Conservation (phyloP, 1,139 yeast species). For the Zygosaccharomyces sapae region DNA sequence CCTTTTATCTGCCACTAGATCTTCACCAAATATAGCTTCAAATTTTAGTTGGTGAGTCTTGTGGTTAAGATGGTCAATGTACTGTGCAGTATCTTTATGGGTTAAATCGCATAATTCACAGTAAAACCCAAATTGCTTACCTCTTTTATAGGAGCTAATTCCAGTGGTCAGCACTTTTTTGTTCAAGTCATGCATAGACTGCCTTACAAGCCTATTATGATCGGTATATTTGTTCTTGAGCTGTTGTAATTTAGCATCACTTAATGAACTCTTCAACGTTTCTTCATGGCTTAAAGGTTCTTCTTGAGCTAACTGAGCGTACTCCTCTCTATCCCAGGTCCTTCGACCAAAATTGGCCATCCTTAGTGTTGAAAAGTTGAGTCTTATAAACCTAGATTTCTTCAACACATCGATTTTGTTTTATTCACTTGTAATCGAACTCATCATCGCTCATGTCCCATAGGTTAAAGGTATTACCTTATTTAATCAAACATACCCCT, state of each 20-base stretch:
- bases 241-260: conserved; percentile 17
- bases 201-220: conserved; percentile 28
- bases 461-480: conserved; percentile 30
- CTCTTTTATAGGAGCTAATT: conserved; percentile 43
- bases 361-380: neutral
- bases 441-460: conserved; percentile 21
- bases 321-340: conserved; percentile 67
- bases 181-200: conserved; percentile 43
- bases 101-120: conserved; percentile 78
- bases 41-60: conserved; percentile 49
- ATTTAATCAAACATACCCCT: conserved; percentile 32
- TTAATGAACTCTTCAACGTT: conserved; percentile 14
- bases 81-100: conserved; percentile 74
- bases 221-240: conserved; percentile 29
- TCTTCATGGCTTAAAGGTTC: conserved; percentile 8
- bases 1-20: conserved; percentile 31
- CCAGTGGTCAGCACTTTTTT: conserved; percentile 45
- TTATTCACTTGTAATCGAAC: neutral
- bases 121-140: conserved; percentile 73
- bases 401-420: neutral
- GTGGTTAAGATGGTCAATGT: conserved; percentile 78
- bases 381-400: neutral
- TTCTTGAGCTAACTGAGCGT: conserved; percentile 46
- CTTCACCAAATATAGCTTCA: conserved; percentile 37
- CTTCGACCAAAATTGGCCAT: conserved; percentile 51